Percentiles rank a stretch among this genome's conserved stretches.
Evolutionary conservation across 1,284 basidiomycete species (phyloP).

Genomic region (Rhodotorula sp.): DNA sequence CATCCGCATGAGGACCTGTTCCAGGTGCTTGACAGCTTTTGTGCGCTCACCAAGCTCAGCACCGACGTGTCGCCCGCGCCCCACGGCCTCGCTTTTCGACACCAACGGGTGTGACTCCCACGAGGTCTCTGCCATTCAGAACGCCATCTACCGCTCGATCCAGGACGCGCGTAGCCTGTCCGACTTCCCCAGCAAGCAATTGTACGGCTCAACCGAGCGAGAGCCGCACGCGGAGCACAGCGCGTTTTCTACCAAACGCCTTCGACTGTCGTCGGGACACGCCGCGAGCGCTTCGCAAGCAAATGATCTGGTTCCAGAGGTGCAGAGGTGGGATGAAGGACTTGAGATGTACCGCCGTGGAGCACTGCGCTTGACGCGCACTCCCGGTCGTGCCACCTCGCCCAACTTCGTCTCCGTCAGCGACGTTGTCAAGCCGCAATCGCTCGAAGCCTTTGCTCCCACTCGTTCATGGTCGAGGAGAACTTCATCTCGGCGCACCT

Average conservation of each 20-base stretch:
- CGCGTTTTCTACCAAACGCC: too few relatives aligned
- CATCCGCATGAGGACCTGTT: background rate
- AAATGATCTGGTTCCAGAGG: background rate
- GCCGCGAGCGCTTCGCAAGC: background rate
- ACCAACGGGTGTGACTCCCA: too few relatives aligned
- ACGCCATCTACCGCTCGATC: background rate
- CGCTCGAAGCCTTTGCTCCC: conserved; percentile 9
- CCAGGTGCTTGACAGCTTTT: background rate
- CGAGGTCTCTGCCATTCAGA: background rate
- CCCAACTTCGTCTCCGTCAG: conserved; percentile 16
- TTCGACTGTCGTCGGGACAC: too few relatives aligned
- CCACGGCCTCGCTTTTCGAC: background rate
- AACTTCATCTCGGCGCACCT: conserved; percentile 18
- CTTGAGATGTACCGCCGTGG: conserved; percentile 12
- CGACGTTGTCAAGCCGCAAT: conserved; percentile 18
- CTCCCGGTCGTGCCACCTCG: conserved; percentile 14
- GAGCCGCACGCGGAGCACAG: too few relatives aligned
- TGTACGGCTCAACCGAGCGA: too few relatives aligned
- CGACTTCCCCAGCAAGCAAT: background rate
- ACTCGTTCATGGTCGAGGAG: conserved; percentile 23
- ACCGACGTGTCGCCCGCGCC: background rate
- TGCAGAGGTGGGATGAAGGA: background rate
- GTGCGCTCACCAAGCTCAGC: background rate
- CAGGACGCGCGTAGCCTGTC: background rate
- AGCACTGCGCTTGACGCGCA: conserved; percentile 24